These are phyloP conservation scores for Candida silvicultrix DNA, from an alignment of 805 yeast species.

Conservation along the genomic window DNA sequence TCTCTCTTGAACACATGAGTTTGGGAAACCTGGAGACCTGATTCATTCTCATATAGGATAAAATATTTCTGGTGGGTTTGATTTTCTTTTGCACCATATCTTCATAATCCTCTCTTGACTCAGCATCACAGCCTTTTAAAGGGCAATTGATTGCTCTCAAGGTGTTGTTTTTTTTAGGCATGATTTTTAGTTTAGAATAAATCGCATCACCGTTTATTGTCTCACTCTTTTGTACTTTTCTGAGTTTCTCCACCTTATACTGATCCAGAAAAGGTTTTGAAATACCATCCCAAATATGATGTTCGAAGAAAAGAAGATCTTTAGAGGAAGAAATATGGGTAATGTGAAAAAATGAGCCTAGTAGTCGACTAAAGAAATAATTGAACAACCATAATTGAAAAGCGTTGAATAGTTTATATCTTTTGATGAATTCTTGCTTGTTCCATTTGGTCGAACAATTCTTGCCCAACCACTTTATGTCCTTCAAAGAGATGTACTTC, in stretches of 20 bases:
- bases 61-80: slow-evolving; percentile 36
- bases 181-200: slow-evolving; percentile 34
- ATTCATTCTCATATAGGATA: slow-evolving; percentile 27
- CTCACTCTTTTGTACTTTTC: slow-evolving; percentile 14
- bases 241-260: slow-evolving; percentile 36
- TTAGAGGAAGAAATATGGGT: slow-evolving; percentile 45
- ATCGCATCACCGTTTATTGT: slow-evolving; percentile 16
- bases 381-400: slow-evolving; percentile 58
- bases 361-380: slow-evolving; percentile 36
- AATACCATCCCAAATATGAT: slow-evolving; percentile 46
- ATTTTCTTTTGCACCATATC: slow-evolving; percentile 31
- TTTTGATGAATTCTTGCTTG: slow-evolving; percentile 35
- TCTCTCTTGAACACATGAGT: slow-evolving; percentile 38
- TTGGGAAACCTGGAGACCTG: slow-evolving; percentile 24
- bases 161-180: slow-evolving; percentile 52
- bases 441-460: slow-evolving; percentile 19
- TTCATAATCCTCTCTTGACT: slow-evolving; percentile 21
- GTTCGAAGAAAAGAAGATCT: slow-evolving; percentile 46
- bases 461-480: slow-evolving; percentile 51
- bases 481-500: slow-evolving; percentile 31
- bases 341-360: slow-evolving; percentile 57
- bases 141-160: slow-evolving; percentile 62
- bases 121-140: slow-evolving; percentile 29
- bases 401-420: slow-evolving; percentile 28
- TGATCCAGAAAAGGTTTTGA: slow-evolving; percentile 33